Evolutionary conservation across 352 stramenopile species (phyloP).

Genomic region (Phytophthora tubulina): DNA sequence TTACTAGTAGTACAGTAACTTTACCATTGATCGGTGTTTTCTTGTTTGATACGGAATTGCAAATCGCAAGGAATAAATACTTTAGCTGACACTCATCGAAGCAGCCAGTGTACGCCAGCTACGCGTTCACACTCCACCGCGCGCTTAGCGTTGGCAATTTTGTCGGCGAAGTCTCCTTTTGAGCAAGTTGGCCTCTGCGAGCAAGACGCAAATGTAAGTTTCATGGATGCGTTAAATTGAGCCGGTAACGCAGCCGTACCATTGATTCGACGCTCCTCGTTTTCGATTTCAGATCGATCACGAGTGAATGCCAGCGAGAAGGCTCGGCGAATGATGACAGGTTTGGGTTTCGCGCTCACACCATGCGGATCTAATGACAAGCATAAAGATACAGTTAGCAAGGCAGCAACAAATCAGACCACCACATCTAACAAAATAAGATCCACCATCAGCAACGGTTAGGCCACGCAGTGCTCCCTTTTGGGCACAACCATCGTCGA

Average conservation of each 20-base stretch:
- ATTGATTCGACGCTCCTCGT: slow-evolving; percentile 46
- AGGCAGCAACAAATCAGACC: not conserved
- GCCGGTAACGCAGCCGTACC: slow-evolving; percentile 25
- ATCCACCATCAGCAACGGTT: not conserved
- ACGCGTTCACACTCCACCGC: slow-evolving; percentile 1
- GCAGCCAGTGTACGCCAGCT: too few relatives aligned
- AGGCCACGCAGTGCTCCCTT: too few relatives aligned
- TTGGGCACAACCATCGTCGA: too few relatives aligned
- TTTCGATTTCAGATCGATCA: slow-evolving; percentile 45
- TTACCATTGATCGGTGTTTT: too few relatives aligned
- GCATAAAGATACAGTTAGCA: not conserved
- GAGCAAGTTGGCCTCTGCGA: slow-evolving; percentile 51
- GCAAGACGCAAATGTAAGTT: not conserved
- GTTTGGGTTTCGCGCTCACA: not conserved
- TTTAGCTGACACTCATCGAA: not conserved
- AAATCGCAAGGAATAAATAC: not conserved
- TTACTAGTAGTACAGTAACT: too few relatives aligned
- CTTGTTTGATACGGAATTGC: too few relatives aligned
- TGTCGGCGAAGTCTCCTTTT: slow-evolving; percentile 47
- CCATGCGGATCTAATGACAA: not conserved
- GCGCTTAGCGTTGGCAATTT: slow-evolving; percentile 21
- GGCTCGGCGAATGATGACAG: not conserved
- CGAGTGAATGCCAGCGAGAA: slow-evolving; percentile 39
- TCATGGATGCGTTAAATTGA: not conserved
- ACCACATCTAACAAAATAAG: not conserved